These are phyloP conservation scores for Starmera dryadoides DNA, from an alignment of 805 yeast species.

Conservation along the genomic window DNA sequence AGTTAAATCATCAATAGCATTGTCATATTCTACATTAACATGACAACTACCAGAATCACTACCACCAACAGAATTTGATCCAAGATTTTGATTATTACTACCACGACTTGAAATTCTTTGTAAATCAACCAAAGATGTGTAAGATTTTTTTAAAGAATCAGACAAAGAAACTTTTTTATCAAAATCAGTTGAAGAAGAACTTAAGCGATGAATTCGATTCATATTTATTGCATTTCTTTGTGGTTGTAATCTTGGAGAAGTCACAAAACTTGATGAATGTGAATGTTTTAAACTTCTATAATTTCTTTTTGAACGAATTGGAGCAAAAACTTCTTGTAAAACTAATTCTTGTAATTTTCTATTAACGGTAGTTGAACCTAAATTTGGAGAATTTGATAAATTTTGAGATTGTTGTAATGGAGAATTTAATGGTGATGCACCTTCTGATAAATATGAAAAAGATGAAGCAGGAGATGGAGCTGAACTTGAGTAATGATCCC, in stretches of 20 bases:
- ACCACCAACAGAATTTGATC: constrained; percentile 1
- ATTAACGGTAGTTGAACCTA: constrained; percentile 65
- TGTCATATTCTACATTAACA: background rate
- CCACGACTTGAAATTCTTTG: constrained; percentile 7
- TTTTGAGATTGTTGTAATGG: constrained; percentile 9
- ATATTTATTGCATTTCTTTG: constrained; percentile 3
- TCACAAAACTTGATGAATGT: constrained; percentile 5
- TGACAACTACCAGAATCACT: background rate
- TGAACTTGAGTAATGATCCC: constrained; percentile 51
- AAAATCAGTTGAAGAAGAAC: constrained; percentile 17
- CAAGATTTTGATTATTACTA: background rate
- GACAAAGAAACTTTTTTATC: constrained; percentile 8
- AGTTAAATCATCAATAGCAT: constrained; percentile 4
- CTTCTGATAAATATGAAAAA: constrained; percentile 26
- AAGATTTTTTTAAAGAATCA: constrained; percentile 11
- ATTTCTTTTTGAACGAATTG: constrained; percentile 15
- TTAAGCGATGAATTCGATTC: constrained; percentile 10
- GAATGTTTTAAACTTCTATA: constrained; percentile 6
- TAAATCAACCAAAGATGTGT: constrained; percentile 18
- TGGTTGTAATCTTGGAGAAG: constrained; percentile 13
- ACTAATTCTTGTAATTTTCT: constrained; percentile 66
- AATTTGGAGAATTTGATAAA: constrained; percentile 4
- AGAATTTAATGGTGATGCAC: constrained; percentile 19
- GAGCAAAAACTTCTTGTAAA: constrained; percentile 65
- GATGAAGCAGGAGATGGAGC: constrained; percentile 34